Evolutionary conservation across 345 rosid genomes (phyloP), one percentile per base, ranked within the genome.

Genomic region (Kernera saxatilis): DNA sequence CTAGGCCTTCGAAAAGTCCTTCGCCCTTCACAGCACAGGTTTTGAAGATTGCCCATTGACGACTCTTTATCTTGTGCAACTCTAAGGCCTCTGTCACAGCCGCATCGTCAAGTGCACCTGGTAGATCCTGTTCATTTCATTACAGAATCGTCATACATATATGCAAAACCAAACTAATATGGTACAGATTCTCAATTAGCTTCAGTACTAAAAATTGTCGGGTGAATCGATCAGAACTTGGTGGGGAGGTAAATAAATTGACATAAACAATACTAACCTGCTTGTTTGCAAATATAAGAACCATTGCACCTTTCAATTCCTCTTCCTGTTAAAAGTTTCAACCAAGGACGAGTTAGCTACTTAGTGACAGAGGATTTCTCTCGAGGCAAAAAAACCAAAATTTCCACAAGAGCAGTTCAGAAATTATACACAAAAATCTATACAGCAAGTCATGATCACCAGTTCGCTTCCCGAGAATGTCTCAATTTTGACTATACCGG

Each of bases 21-120:
- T 84, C 86, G 53, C 86, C 88, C 56, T 84, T 84, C 2, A 76
- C 60, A 23, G 88, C 88, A 80, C 84, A 84, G 52, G 86, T 84
- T 80, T 84, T 84, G 69, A 86, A 86, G 41, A 84, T 86, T 48
- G 84, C 76, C 87, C 90, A 80, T 41, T 82, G 87, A 19, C 83
- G 78, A 68, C 59, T 84, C 78, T 86, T 86, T 21, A 84, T 77
- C 77, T 86, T 86, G 69, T 82, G 90, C 67, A 77, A 79, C 65
- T 84, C 88, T 75, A 77, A 80, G 36, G 84, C 80, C 68, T 80
- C 86, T 1, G 86, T 79, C 33, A 84, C 81, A 55, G 83, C 84
- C 10, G 84, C 86, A 46, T 71, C 88, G 45, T 82, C 88, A 30
- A 84, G 77, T 62, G 86, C 88, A 51, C 83, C 88, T 29, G 88